phyloP scores from a whole-genome alignment of 106 monocot genomes.

The Apostasia shenzhenica region DNA sequence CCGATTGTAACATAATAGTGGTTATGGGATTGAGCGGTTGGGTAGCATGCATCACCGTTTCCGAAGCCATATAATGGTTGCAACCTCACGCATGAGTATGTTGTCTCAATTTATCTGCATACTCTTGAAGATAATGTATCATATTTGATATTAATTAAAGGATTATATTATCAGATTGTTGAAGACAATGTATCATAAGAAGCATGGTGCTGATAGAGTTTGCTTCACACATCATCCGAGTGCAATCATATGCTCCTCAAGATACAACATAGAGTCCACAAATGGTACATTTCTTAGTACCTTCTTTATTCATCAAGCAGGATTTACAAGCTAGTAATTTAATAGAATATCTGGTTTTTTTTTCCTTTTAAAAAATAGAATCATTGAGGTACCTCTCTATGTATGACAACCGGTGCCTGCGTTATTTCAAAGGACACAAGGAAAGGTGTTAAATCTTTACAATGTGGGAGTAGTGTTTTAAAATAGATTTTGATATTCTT shows the following conservation, averaged over 20 bases:
- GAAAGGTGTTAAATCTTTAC: conserved; percentile 44
- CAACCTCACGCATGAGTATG: no score
- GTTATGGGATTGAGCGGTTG: no score
- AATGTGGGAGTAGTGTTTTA: background rate
- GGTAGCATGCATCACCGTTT: no score
- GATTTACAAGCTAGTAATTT: background rate
- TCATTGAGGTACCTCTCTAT: conserved; percentile 83
- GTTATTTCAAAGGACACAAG: conserved; percentile 98
- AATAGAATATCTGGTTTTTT: background rate
- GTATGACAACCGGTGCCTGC: conserved; percentile 96
- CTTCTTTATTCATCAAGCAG: background rate
- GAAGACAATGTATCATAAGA: conserved; percentile 94
- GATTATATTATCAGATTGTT: conserved; percentile 43
- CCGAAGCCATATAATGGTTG: no score
- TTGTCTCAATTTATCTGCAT: no score
- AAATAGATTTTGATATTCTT: background rate
- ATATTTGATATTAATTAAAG: background rate
- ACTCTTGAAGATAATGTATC: no score
- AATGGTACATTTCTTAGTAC: conserved; percentile 19
- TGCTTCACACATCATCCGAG: conserved; percentile 98
- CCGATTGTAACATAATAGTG: no score
- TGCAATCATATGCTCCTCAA: conserved; percentile 94
- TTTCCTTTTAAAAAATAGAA: conserved; percentile 28
- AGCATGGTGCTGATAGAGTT: conserved; percentile 80
- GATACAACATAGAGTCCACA: conserved; percentile 71